Evolutionary conservation across 2,329 filamentous ascomycete genomes (phyloP).

Genomic region (Cladosporium sp.): DNA sequence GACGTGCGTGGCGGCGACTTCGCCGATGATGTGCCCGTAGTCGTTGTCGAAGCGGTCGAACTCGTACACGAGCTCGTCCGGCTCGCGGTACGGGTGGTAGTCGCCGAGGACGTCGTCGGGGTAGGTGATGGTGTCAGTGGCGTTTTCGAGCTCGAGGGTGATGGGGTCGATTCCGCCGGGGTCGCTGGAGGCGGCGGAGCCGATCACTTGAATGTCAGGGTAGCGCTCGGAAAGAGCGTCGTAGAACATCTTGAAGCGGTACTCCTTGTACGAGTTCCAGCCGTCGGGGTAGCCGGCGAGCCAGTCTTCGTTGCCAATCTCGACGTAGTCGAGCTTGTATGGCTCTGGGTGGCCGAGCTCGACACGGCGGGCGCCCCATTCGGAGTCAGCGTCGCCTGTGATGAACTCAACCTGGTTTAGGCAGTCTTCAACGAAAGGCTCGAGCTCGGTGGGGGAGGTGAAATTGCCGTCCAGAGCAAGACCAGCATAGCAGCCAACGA

Average conservation of each 20-base stretch:
- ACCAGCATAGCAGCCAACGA: conserved; percentile 22
- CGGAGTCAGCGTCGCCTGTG: conserved; percentile 45
- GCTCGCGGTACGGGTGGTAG: conserved; percentile 22
- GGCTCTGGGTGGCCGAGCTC: conserved; percentile 57
- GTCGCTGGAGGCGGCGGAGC: conserved; percentile 32
- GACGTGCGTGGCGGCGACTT: conserved; percentile 43
- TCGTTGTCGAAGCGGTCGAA: conserved; percentile 41
- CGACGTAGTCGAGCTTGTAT: conserved; percentile 56
- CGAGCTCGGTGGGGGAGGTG: conserved; percentile 43
- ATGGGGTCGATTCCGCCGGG: conserved; percentile 15
- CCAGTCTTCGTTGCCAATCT: conserved; percentile 65
- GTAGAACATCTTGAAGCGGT: conserved; percentile 56
- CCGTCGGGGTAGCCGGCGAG: conserved; percentile 28
- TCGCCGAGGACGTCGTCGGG: conserved; percentile 18
- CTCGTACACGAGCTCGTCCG: conserved; percentile 16
- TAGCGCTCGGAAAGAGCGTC: conserved; percentile 53
- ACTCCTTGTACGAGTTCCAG: conserved; percentile 31
- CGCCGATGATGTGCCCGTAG: conserved; percentile 19
- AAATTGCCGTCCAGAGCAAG: conserved; percentile 45
- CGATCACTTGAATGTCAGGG: conserved; percentile 53
- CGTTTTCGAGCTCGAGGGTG: conserved; percentile 11
- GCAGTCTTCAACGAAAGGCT: conserved; percentile 55
- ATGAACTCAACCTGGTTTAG: conserved; percentile 60
- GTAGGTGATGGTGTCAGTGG: conserved; percentile 13
- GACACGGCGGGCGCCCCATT: conserved; percentile 55